Evolutionary conservation across 345 rosid species (phyloP).

Genomic region (Clausena lansium): DNA sequence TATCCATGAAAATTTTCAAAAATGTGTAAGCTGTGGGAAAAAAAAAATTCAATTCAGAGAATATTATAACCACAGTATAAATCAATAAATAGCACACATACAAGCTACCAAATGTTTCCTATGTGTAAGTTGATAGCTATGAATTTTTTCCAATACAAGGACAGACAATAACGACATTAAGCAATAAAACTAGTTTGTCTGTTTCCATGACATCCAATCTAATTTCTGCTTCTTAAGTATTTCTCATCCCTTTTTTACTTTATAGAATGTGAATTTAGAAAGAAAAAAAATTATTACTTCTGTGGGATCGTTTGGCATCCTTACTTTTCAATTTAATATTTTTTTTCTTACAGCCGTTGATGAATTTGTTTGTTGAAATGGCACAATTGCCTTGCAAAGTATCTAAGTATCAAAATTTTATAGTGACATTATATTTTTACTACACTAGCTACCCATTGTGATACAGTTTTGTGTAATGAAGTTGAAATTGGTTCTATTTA

Average conservation of each 20-base stretch:
- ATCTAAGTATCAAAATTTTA: background rate
- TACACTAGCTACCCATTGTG: background rate
- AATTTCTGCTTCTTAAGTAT: background rate
- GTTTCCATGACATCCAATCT: background rate
- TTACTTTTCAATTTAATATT: too few species aligned
- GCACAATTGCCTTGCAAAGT: background rate
- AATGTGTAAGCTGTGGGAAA: background rate
- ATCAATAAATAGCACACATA: background rate
- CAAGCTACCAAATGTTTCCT: background rate
- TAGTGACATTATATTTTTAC: background rate
- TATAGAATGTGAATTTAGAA: background rate
- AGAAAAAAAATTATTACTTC: background rate
- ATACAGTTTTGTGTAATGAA: background rate
- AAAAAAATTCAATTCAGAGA: background rate
- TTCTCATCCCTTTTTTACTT: background rate
- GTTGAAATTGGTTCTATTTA: conserved; percentile 10
- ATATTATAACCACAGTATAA: background rate
- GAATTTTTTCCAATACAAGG: background rate
- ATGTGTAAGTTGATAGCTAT: background rate
- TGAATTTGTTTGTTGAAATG: background rate
- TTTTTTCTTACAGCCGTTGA: too few species aligned
- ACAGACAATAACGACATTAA: background rate
- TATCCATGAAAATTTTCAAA: background rate
- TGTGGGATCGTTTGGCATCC: background rate
- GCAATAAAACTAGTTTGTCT: background rate